These are phyloP conservation scores for Cercospora sp. DNA, from an alignment of 2,329 filamentous ascomycete genomes.

Conservation along the genomic window DNA sequence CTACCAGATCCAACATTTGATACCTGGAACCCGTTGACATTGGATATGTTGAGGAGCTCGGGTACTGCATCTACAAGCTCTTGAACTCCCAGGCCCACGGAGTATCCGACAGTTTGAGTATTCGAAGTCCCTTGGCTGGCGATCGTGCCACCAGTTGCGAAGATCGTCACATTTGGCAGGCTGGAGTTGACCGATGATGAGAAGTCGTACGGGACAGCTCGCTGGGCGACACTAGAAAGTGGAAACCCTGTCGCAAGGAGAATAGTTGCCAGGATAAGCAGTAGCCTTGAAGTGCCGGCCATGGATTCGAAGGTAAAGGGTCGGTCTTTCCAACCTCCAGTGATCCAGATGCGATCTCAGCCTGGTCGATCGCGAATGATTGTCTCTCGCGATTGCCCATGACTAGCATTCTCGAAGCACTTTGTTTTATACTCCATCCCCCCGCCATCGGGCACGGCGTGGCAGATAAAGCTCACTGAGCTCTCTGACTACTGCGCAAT, in stretches of 20 bases:
- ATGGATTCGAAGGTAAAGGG: background rate
- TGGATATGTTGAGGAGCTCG: conserved; percentile 55
- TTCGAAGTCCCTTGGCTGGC: conserved; percentile 54
- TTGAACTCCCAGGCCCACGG: conserved; percentile 52
- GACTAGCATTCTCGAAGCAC: background rate
- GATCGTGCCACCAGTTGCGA: conserved; percentile 61
- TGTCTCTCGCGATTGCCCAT: background rate
- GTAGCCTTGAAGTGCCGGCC: background rate
- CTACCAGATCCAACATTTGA: conserved; percentile 40
- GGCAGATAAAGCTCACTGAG: background rate
- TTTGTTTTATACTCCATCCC: background rate
- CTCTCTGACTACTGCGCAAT: background rate
- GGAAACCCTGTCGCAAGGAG: conserved; percentile 2
- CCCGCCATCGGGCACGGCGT: background rate
- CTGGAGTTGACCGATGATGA: conserved; percentile 42
- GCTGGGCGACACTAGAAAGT: background rate
- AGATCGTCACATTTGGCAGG: conserved; percentile 59
- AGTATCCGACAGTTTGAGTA: conserved; percentile 57
- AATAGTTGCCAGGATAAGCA: background rate
- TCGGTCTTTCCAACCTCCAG: background rate
- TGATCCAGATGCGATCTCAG: background rate
- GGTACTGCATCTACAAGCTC: conserved; percentile 57
- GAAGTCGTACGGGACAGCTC: conserved; percentile 17
- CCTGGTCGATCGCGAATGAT: background rate
- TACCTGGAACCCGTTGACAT: conserved; percentile 53